Percentiles rank a stretch among this genome's conserved stretches.
These are phyloP conservation scores for Leccinum subgranulosum DNA, from an alignment of 768 basidiomycete species.

Conservation along the genomic window DNA sequence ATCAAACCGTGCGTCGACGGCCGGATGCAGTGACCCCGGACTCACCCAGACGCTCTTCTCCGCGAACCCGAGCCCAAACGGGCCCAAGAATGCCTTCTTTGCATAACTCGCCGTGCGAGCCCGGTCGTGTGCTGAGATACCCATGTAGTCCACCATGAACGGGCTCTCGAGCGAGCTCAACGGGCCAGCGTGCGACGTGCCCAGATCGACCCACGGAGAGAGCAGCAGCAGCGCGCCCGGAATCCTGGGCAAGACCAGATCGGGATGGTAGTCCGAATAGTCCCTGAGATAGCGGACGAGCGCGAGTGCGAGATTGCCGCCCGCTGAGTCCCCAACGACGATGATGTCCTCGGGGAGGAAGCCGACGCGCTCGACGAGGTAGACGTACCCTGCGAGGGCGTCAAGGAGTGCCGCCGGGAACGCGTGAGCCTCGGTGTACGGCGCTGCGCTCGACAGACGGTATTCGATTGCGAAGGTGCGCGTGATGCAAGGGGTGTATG, in stretches of 20 bases:
- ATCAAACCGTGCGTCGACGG: slow-evolving; percentile 41
- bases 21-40: slow-evolving; percentile 47
- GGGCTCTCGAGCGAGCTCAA: slow-evolving; percentile 37
- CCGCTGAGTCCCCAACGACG: slow-evolving; percentile 53
- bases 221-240: slow-evolving; percentile 34
- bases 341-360: slow-evolving; percentile 44
- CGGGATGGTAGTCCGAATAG: slow-evolving; percentile 9
- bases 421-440: slow-evolving; percentile 31
- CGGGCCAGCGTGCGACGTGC: slow-evolving; percentile 24
- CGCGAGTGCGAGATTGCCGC: slow-evolving; percentile 46
- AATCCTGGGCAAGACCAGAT: slow-evolving; percentile 16
- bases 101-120: not conserved
- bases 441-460: slow-evolving; percentile 36
- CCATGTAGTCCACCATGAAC: slow-evolving; percentile 28
- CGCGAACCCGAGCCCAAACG: slow-evolving; percentile 44
- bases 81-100: slow-evolving; percentile 43
- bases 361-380: slow-evolving; percentile 43
- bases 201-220: slow-evolving; percentile 31
- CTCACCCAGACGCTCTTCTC: slow-evolving; percentile 56
- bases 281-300: slow-evolving; percentile 37
- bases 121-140: not conserved
- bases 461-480: slow-evolving; percentile 46
- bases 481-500: slow-evolving; percentile 12
- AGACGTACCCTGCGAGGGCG: slow-evolving; percentile 46
- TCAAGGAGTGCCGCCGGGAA: slow-evolving; percentile 57